phyloP scores from a whole-genome alignment of 2,329 filamentous ascomycete species.

The Neurospora crassa region DNA sequence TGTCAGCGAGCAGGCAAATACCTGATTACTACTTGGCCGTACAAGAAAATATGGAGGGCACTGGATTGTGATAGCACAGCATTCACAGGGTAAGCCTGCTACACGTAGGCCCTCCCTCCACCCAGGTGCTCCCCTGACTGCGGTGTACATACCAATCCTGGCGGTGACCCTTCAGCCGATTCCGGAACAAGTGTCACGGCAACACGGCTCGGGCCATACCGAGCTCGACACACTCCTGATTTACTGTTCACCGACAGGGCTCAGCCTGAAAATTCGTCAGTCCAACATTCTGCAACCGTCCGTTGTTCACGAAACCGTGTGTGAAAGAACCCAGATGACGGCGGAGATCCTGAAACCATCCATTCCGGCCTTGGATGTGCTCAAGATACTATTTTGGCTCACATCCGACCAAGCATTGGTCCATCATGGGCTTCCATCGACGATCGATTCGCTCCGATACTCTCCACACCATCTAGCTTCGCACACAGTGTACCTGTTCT shows the following conservation, averaged over 20 bases:
- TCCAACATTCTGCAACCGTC: neutral
- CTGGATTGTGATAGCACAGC: neutral
- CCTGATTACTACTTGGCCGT: constrained; percentile 6
- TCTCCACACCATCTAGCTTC: neutral
- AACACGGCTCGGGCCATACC: neutral
- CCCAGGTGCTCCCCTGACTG: neutral
- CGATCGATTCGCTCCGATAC: neutral
- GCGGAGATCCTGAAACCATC: neutral
- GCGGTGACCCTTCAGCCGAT: neutral
- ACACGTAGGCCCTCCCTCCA: neutral
- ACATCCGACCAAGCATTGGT: neutral
- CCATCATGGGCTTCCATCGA: neutral
- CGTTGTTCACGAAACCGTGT: neutral
- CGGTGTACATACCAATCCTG: neutral
- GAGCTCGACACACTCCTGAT: neutral
- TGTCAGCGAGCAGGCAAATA: constrained; percentile 1
- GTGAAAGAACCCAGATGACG: neutral
- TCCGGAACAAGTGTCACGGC: neutral
- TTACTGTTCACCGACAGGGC: neutral
- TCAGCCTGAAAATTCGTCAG: neutral
- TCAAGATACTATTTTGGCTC: neutral
- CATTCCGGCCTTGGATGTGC: neutral
- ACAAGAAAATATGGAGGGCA: neutral
- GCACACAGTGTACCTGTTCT: neutral
- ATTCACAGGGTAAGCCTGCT: neutral